phyloP scores from a whole-genome alignment of 148 eudicot species.

The Amaranthus cruentus region DNA sequence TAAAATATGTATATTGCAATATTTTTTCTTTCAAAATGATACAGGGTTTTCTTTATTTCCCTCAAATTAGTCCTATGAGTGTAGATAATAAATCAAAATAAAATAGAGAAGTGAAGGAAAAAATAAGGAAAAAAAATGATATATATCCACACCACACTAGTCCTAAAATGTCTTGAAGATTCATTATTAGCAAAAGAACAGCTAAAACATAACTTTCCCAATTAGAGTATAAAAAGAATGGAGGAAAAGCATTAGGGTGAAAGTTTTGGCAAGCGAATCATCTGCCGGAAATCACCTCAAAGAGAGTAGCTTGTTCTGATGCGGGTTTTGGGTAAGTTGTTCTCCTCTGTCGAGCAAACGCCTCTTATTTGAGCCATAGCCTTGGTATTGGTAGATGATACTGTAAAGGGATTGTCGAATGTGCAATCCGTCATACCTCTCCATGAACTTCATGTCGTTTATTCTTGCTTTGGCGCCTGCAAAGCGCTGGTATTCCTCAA shows the following conservation, averaged over 20 bases:
- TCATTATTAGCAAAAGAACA: constrained; percentile 6
- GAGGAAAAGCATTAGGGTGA: neutral
- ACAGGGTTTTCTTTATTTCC: constrained; percentile 12
- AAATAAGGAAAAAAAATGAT: neutral
- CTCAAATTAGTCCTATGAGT: neutral
- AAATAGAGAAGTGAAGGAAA: neutral
- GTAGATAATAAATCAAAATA: neutral
- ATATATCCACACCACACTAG: neutral
- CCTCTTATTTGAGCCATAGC: constrained; percentile 56
- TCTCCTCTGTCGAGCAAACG: constrained; percentile 48
- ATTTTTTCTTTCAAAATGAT: neutral
- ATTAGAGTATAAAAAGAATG: neutral
- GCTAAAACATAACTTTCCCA: constrained; percentile 19
- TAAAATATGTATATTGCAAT: constrained; percentile 1
- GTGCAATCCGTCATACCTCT: constrained; percentile 38
- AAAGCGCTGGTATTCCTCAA: constrained; percentile 58
- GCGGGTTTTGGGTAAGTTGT: constrained; percentile 35
- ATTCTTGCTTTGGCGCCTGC: constrained; percentile 58
- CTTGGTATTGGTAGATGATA: constrained; percentile 60
- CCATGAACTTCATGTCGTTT: constrained; percentile 57
- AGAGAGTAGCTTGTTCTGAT: constrained; percentile 33
- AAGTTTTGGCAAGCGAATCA: constrained; percentile 15
- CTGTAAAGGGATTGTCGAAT: constrained; percentile 51
- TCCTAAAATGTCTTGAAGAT: constrained; percentile 21
- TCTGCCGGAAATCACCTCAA: constrained; percentile 11